Conservation (phyloP, 495 filamentous ascomycete species). For the Aspergillus diversus region DNA sequence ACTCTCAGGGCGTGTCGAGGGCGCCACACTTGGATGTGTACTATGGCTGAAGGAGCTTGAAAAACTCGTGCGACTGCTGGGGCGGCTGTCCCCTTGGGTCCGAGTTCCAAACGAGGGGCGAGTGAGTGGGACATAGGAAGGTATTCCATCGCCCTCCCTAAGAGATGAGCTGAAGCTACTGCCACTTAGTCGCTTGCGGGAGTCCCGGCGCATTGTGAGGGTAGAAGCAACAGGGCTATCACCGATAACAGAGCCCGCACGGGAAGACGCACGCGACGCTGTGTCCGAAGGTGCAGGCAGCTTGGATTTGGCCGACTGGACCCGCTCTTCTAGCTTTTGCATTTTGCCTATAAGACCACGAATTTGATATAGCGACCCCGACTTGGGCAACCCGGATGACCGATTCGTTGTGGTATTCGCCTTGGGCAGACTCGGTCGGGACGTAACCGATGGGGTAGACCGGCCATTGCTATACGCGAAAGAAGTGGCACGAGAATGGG, state of each 20-base stretch:
- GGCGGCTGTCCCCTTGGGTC: conserved; percentile 45
- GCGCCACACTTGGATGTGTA: conserved; percentile 37
- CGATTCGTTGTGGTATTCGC: conserved; percentile 33
- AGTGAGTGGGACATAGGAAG: conserved; percentile 48
- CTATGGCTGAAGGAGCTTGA: conserved; percentile 51
- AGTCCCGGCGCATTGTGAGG: conserved; percentile 75
- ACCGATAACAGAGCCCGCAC: conserved; percentile 55
- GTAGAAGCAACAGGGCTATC: conserved; percentile 67
- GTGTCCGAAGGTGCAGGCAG: conserved; percentile 79
- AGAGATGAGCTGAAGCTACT: conserved; percentile 63
- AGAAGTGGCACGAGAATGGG: conserved; percentile 58
- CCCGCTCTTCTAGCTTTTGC: conserved; percentile 90
- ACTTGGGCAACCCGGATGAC: conserved; percentile 63
- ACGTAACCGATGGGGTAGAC: conserved; percentile 44
- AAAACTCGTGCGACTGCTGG: conserved; percentile 52
- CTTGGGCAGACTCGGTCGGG: conserved; percentile 43
- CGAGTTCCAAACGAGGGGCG: conserved; percentile 56
- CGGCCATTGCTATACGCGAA: conserved; percentile 49
- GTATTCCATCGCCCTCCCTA: conserved; percentile 47
- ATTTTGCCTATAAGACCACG: conserved; percentile 93
- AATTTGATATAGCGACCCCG: conserved; percentile 89
- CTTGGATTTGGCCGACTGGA: conserved; percentile 92
- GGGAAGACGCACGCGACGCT: conserved; percentile 80
- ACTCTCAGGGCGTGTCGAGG: conserved; percentile 60
- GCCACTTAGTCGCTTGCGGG: conserved; percentile 65